A percentile compares a stretch with the other conserved stretches of the same genome.
Evolutionary conservation across 2,329 filamentous ascomycete genomes (phyloP).

Genomic region (Talaromyces sp.): DNA sequence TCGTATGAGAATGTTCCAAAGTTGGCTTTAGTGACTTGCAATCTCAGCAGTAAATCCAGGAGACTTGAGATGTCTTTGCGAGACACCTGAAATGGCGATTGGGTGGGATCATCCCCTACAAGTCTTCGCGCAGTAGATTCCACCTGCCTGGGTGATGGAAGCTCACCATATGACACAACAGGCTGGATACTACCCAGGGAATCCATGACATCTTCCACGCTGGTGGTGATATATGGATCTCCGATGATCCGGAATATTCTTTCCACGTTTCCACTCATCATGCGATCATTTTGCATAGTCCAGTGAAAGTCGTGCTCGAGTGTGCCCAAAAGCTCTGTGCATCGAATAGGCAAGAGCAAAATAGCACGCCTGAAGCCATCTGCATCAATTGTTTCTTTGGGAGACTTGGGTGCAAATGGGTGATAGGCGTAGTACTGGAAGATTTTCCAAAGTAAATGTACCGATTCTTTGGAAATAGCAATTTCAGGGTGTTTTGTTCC

Average conservation of each 20-base stretch:
- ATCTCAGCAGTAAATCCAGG: neutral
- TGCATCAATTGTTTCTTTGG: neutral
- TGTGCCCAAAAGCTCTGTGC: neutral
- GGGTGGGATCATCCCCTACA: neutral
- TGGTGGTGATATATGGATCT: neutral
- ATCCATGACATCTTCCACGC: neutral
- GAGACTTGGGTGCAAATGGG: neutral
- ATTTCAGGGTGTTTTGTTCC: neutral
- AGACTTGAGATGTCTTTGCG: neutral
- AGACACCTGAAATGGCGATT: neutral
- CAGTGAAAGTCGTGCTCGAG: neutral
- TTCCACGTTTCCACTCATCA: neutral
- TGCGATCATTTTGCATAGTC: neutral
- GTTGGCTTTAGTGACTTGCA: neutral
- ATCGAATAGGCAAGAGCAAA: neutral
- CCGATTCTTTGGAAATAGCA: neutral
- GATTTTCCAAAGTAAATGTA: neutral
- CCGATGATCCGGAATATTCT: neutral
- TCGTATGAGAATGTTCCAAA: neutral
- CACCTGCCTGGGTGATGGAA: neutral
- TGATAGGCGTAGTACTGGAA: neutral
- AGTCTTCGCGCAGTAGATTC: neutral
- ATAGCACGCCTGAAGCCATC: neutral
- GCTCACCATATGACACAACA: neutral
- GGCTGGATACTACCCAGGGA: neutral